A percentile compares a stretch with the other conserved stretches of the same genome.
phyloP scores from a whole-genome alignment of 805 yeast genomes.

The Nakazawaea wyomingensis region DNA sequence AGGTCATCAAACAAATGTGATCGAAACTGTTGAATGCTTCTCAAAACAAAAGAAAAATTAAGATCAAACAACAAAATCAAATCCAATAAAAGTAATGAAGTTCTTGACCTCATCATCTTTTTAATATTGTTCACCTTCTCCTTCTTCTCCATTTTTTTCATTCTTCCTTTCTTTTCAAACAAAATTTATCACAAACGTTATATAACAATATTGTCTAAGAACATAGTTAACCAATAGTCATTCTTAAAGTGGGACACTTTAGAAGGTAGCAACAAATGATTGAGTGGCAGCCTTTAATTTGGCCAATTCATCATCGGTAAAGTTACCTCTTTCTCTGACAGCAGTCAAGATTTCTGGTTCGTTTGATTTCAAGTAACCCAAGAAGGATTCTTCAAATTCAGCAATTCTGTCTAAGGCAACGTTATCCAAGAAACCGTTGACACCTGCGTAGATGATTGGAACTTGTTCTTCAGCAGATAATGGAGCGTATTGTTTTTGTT shows the following conservation, averaged over 20 bases:
- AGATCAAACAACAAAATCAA: slow-evolving; percentile 4
- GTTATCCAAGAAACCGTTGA: slow-evolving; percentile 95
- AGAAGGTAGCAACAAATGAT: slow-evolving; percentile 88
- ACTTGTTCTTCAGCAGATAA: slow-evolving; percentile 98
- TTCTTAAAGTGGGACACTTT: slow-evolving; percentile 20
- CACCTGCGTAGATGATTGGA: slow-evolving; percentile 98
- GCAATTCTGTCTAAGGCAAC: slow-evolving; percentile 80
- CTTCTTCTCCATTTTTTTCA: no score
- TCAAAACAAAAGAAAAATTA: not conserved
- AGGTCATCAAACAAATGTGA: not conserved
- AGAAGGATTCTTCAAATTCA: slow-evolving; percentile 90
- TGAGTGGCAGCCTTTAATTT: slow-evolving; percentile 88
- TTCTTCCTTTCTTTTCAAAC: not conserved
- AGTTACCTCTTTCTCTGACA: slow-evolving; percentile 85
- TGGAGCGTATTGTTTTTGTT: slow-evolving; percentile 97
- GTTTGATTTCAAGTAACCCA: slow-evolving; percentile 87
- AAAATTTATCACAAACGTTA: slow-evolving; percentile 5
- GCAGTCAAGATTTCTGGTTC: slow-evolving; percentile 79
- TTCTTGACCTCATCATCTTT: not conserved
- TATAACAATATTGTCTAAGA: slow-evolving; percentile 6
- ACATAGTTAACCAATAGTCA: not conserved
- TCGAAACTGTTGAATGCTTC: not conserved
- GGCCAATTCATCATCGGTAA: slow-evolving; percentile 80
- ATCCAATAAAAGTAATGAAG: not conserved
- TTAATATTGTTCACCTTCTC: not conserved